Percentiles rank a stretch among this genome's conserved stretches.
Evolutionary conservation across 495 filamentous ascomycete genomes (phyloP).

Genomic region (Aspergillus sclerotioniger): DNA sequence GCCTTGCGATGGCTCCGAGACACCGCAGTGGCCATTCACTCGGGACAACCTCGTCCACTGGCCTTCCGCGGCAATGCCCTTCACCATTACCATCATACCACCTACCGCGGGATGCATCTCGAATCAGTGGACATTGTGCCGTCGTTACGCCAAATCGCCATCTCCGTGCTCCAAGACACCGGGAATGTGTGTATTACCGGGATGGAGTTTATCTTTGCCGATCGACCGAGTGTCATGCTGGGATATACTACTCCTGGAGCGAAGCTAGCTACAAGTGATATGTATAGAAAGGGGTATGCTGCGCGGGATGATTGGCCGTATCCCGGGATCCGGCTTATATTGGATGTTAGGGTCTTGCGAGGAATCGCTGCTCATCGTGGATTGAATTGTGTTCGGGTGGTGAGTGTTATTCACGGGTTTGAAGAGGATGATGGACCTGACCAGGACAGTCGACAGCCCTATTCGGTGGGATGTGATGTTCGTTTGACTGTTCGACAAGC

Average conservation of each 20-base stretch:
- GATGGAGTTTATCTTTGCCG: constrained; percentile 8
- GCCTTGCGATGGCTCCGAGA: constrained; percentile 5
- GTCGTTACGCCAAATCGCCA: background rate
- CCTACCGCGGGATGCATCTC: background rate
- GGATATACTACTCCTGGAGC: constrained; percentile 4
- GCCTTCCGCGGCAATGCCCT: constrained; percentile 5
- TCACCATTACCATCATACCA: constrained; percentile 4
- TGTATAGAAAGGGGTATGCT: no score
- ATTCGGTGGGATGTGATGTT: background rate
- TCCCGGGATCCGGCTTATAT: background rate
- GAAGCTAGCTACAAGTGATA: background rate
- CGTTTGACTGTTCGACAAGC: background rate
- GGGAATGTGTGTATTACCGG: background rate
- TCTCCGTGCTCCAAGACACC: background rate
- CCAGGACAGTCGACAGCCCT: background rate
- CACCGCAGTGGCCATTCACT: background rate
- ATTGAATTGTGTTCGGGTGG: background rate
- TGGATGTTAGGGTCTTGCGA: background rate
- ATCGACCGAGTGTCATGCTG: background rate
- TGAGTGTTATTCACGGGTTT: background rate
- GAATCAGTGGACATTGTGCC: background rate
- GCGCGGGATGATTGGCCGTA: background rate
- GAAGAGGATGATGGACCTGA: background rate
- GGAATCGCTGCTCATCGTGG: background rate
- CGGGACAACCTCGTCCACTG: background rate